These are phyloP conservation scores for Ploettnerulaceae sp. DNA, from an alignment of 2,329 filamentous ascomycete genomes.

Conservation along the genomic window DNA sequence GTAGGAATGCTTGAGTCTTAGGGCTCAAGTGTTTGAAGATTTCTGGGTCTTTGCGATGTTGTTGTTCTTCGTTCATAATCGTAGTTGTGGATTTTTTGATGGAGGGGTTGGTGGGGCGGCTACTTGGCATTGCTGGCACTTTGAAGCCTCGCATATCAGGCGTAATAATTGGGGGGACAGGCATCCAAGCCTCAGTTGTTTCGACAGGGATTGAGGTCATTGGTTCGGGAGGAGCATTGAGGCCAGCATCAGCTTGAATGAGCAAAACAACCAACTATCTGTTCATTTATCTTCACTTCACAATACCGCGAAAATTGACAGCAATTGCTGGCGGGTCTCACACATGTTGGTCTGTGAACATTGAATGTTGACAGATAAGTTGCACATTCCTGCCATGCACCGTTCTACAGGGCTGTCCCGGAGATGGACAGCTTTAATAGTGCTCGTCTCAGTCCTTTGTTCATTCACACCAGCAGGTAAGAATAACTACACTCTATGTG, in stretches of 20 bases:
- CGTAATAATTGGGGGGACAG: background rate
- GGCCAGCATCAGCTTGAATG: background rate
- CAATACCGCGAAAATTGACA: background rate
- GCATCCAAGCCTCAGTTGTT: background rate
- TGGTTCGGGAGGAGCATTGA: background rate
- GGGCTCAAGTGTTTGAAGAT: constrained; percentile 43
- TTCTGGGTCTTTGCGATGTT: constrained; percentile 35
- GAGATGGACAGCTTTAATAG: constrained; percentile 61
- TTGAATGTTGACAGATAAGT: constrained; percentile 7
- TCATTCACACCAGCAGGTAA: constrained; percentile 62
- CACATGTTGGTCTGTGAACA: constrained; percentile 5
- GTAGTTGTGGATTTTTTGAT: constrained; percentile 19
- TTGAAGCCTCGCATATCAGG: background rate
- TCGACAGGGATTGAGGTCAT: constrained; percentile 12
- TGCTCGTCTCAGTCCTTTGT: constrained; percentile 54
- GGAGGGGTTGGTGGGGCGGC: constrained; percentile 17
- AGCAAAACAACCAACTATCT: background rate
- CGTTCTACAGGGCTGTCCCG: constrained; percentile 42
- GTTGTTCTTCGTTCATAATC: constrained; percentile 23
- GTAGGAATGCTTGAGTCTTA: constrained; percentile 43
- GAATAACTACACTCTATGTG: constrained; percentile 24
- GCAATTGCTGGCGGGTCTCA: constrained; percentile 17
- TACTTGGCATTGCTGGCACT: constrained; percentile 1
- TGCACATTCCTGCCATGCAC: constrained; percentile 21
- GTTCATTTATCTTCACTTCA: background rate